phyloP scores from a whole-genome alignment of 805 yeast genomes.

The Wickerhamiella kurtzmanii region DNA sequence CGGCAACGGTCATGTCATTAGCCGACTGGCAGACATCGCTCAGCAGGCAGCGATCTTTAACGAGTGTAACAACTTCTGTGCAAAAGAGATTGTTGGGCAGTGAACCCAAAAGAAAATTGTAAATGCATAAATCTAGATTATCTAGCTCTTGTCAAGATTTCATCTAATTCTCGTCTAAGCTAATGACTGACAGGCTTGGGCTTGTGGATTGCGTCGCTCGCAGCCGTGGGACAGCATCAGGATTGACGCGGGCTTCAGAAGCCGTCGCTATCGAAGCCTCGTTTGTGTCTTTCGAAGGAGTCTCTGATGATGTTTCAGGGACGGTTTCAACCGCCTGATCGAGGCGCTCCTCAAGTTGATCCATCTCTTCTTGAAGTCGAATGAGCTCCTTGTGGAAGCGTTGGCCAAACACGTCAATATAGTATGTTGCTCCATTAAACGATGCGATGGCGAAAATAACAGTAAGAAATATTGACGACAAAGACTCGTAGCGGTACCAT shows the following conservation, averaged over 20 bases:
- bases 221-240: too few species aligned
- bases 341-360: constrained; percentile 35
- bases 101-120: background rate
- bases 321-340: constrained; percentile 2
- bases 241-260: too few species aligned
- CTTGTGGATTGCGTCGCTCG: too few species aligned
- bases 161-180: background rate
- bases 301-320: background rate
- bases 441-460: constrained; percentile 69
- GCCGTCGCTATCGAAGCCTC: too few species aligned
- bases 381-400: constrained; percentile 75
- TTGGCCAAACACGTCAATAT: constrained; percentile 82
- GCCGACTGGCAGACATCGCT: constrained; percentile 59
- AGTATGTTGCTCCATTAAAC: constrained; percentile 90
- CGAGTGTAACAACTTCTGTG: constrained; percentile 57
- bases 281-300: background rate
- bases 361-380: constrained; percentile 57
- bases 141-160: background rate
- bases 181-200: background rate
- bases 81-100: constrained; percentile 30
- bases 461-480: constrained; percentile 55
- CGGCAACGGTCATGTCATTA: constrained; percentile 62
- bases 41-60: constrained; percentile 63
- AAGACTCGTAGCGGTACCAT: constrained; percentile 60
- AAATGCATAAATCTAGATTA: background rate